phyloP scores from a whole-genome alignment of 2,329 filamentous ascomycete genomes.

The Fusarium burgessii region DNA sequence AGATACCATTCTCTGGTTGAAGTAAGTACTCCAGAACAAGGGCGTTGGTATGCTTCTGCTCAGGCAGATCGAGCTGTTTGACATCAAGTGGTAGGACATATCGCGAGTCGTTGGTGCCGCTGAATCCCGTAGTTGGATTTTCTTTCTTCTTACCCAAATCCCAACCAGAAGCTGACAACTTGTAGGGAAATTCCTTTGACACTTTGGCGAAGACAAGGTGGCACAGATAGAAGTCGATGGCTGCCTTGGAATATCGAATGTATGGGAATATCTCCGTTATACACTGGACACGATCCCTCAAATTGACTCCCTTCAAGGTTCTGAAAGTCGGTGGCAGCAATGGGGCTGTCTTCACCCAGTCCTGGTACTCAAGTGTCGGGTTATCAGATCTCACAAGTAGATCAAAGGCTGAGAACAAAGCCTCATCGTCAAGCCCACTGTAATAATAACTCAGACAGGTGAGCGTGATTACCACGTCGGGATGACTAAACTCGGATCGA shows the following conservation, averaged over 20 bases:
- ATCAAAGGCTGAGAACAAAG: constrained; percentile 61
- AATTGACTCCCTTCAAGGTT: constrained; percentile 65
- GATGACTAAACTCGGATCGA: constrained; percentile 72
- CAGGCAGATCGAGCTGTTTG: constrained; percentile 64
- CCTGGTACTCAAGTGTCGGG: constrained; percentile 61
- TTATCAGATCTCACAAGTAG: constrained; percentile 65
- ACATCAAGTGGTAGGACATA: constrained; percentile 69
- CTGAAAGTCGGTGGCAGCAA: constrained; percentile 53
- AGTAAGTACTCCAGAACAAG: constrained; percentile 72
- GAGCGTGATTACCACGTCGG: constrained; percentile 67
- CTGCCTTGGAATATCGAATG: constrained; percentile 63
- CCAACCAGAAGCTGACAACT: constrained; percentile 76
- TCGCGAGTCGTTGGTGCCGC: constrained; percentile 74
- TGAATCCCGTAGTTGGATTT: constrained; percentile 73
- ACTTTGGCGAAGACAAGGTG: constrained; percentile 71
- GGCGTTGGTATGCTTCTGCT: constrained; percentile 74
- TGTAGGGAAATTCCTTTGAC: constrained; percentile 71
- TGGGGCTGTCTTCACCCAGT: constrained; percentile 57
- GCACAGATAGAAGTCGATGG: constrained; percentile 73
- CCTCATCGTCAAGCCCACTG: constrained; percentile 62
- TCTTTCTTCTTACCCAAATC: constrained; percentile 65
- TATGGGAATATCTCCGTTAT: constrained; percentile 61
- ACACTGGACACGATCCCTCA: constrained; percentile 66
- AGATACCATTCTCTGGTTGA: constrained; percentile 60
- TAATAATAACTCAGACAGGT: constrained; percentile 70